phyloP scores from a whole-genome alignment of 2,329 filamentous ascomycete genomes.

The Knoxdaviesia proteae region DNA sequence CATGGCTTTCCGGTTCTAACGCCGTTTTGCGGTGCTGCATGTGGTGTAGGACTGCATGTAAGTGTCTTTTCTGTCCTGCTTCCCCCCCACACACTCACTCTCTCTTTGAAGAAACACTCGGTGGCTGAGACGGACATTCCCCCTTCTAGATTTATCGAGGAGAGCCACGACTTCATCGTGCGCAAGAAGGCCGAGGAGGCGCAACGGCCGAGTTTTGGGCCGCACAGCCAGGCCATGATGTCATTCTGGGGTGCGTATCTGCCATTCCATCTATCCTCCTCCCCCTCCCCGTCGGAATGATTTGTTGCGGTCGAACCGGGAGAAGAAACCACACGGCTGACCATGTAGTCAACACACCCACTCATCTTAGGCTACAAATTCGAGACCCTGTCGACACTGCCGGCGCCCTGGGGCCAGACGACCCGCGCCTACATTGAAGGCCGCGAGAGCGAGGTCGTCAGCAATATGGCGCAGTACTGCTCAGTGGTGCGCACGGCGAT shows the following conservation, averaged over 20 bases:
- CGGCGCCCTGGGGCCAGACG: slow-evolving; percentile 51
- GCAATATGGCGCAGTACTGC: slow-evolving; percentile 88
- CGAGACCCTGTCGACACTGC: slow-evolving; percentile 63
- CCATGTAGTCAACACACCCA: neutral
- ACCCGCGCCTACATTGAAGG: slow-evolving; percentile 59
- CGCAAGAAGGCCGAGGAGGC: slow-evolving; percentile 35
- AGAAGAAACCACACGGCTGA: neutral
- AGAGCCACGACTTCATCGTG: slow-evolving; percentile 58
- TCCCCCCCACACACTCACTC: neutral
- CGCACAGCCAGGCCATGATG: slow-evolving; percentile 56
- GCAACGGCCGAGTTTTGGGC: slow-evolving; percentile 17
- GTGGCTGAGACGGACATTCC: neutral
- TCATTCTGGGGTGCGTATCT: slow-evolving; percentile 58
- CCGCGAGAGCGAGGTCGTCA: slow-evolving; percentile 51
- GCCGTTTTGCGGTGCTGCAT: neutral
- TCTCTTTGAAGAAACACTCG: neutral
- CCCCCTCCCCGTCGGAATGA: neutral
- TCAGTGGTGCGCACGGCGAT: slow-evolving; percentile 81
- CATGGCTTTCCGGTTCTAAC: neutral
- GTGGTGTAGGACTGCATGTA: slow-evolving; percentile 30
- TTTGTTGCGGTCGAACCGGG: neutral
- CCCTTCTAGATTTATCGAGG: slow-evolving; percentile 61
- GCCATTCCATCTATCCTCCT: neutral
- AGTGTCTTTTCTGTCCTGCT: slow-evolving; percentile 7
- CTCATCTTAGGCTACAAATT: slow-evolving; percentile 72